A percentile compares a stretch with the other conserved stretches of the same genome.
Conservation (phyloP, 768 basidiomycete genomes). For the Suillus cothurnatus region DNA sequence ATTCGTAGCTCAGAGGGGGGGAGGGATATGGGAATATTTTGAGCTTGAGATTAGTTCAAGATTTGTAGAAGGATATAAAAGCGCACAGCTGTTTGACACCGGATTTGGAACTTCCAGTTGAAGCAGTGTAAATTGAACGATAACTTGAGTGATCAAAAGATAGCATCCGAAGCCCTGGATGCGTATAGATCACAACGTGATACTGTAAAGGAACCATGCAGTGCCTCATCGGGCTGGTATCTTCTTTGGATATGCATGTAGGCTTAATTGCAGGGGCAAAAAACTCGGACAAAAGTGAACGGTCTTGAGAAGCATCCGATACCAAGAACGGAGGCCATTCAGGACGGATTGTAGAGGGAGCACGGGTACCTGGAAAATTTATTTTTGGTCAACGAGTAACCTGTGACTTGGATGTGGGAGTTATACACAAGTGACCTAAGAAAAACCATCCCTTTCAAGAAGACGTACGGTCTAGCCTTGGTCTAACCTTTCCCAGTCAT, state of each 20-base stretch:
- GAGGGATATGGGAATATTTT: slow-evolving; percentile 3
- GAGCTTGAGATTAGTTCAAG: not conserved
- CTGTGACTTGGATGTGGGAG: not conserved
- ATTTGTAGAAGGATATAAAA: slow-evolving; percentile 21
- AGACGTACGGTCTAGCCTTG: not conserved
- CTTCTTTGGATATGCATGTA: not conserved
- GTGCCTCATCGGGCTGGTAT: slow-evolving; percentile 1
- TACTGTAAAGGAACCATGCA: not conserved
- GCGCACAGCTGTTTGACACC: not conserved
- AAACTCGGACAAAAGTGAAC: not conserved
- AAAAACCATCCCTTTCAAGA: not conserved
- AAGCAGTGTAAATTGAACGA: not conserved
- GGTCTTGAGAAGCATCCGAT: not conserved
- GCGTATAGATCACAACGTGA: too few species aligned
- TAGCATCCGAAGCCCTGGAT: not conserved
- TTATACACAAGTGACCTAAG: too few species aligned
- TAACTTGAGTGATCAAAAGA: not conserved
- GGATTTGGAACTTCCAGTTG: not conserved
- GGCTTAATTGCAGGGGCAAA: not conserved
- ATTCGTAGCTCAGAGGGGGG: slow-evolving; percentile 6
- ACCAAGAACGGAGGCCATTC: not conserved
- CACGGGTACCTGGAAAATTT: not conserved
- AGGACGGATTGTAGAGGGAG: not conserved
- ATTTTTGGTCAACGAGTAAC: not conserved
- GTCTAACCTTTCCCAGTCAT: too few species aligned